phyloP scores from a whole-genome alignment of 192 early-diverging fungal species.

The Podila epicladia region DNA sequence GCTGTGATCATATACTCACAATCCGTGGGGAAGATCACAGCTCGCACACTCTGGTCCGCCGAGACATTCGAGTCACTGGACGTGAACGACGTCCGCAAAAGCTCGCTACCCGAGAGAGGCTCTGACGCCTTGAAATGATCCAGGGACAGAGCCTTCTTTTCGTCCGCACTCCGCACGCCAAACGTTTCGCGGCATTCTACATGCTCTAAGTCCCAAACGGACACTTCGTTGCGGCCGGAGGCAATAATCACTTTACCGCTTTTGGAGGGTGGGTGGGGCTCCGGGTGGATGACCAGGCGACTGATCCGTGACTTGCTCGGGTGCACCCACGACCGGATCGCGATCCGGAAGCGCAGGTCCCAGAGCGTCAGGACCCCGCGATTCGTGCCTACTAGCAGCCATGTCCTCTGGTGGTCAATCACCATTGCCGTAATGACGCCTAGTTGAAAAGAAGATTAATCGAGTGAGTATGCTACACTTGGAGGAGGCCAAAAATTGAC shows the following conservation, averaged over 20 bases:
- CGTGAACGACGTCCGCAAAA: constrained; percentile 65
- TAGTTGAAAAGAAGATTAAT: constrained; percentile 3
- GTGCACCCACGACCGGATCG: constrained; percentile 79
- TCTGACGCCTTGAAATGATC: constrained; percentile 63
- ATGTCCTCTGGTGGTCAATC: constrained; percentile 66
- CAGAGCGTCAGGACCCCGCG: constrained; percentile 81
- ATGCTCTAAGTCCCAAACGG: constrained; percentile 85
- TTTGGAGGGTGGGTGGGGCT: constrained; percentile 31
- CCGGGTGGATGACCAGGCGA: constrained; percentile 60
- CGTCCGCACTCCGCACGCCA: constrained; percentile 65
- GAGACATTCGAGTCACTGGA: constrained; percentile 62
- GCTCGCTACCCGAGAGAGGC: constrained; percentile 59
- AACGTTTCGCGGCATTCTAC: constrained; percentile 76
- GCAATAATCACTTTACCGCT: constrained; percentile 69
- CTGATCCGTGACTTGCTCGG: constrained; percentile 72
- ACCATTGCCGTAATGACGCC: constrained; percentile 78
- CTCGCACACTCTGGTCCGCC: constrained; percentile 68
- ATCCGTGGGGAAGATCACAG: constrained; percentile 63
- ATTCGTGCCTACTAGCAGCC: constrained; percentile 78
- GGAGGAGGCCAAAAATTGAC: not conserved
- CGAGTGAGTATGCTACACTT: too few relatives aligned
- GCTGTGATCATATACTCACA: constrained; percentile 77
- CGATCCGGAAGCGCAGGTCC: constrained; percentile 81
- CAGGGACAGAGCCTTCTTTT: constrained; percentile 52
- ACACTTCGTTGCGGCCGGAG: constrained; percentile 78